Percentiles rank a stretch among this genome's conserved stretches.
These are phyloP conservation scores for Pseudogymnoascus sp. DNA, from an alignment of 2,329 filamentous ascomycete species.

Conservation along the genomic window DNA sequence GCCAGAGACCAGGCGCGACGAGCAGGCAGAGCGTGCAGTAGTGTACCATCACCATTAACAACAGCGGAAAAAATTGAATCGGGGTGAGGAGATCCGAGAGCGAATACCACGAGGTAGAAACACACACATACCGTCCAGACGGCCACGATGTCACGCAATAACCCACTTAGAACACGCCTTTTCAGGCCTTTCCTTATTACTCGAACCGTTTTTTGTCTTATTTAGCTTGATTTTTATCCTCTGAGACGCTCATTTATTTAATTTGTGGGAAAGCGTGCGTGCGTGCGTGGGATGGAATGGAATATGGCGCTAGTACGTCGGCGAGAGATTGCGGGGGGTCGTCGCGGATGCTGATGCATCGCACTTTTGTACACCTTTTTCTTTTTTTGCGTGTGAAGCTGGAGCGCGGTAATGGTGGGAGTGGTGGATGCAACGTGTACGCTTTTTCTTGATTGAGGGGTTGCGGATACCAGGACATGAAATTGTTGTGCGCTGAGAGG, in stretches of 20 bases:
- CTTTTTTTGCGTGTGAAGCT: not conserved
- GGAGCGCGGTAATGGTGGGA: not conserved
- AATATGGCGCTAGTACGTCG: not conserved
- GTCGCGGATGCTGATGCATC: not conserved
- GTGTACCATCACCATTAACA: not conserved
- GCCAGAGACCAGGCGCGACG: not conserved
- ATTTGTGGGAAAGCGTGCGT: slow-evolving; percentile 1
- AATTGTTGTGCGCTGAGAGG: not conserved
- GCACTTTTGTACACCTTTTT: slow-evolving; percentile 1
- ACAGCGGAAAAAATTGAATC: not conserved
- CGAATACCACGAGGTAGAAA: not conserved
- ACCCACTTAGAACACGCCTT: not conserved
- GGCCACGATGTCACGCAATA: slow-evolving; percentile 1
- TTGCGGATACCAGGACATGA: not conserved
- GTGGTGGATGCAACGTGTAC: not conserved
- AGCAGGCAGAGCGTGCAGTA: slow-evolving; percentile 7
- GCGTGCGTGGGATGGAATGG: not conserved
- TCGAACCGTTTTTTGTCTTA: not conserved
- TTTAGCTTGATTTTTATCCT: not conserved
- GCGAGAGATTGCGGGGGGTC: not conserved
- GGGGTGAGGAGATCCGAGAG: not conserved
- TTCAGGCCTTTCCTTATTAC: not conserved
- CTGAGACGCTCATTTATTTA: not conserved
- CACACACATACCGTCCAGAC: not conserved
- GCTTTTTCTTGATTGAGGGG: not conserved